Percentiles rank a stretch among this genome's conserved stretches.
phyloP scores from a whole-genome alignment of 345 rosid species.

The Capsella bursapastoris region DNA sequence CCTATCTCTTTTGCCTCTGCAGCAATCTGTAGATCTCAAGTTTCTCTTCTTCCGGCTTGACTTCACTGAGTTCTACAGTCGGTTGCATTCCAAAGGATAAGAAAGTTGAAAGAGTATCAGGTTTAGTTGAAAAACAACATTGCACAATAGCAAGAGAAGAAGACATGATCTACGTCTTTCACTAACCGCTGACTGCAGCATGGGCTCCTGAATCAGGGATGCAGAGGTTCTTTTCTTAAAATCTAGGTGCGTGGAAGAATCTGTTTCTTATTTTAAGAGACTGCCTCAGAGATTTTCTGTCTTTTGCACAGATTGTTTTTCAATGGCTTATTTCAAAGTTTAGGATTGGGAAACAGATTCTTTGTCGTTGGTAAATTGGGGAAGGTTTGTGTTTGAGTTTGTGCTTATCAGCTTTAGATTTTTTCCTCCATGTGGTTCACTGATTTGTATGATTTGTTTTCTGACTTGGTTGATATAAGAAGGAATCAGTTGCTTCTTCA shows the following conservation, averaged over 20 bases:
- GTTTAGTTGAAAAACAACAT: conserved; percentile 35
- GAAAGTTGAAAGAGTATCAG: conserved; percentile 24
- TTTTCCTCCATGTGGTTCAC: conserved; percentile 20
- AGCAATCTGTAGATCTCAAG: conserved; percentile 89
- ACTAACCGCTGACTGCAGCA: conserved; percentile 45
- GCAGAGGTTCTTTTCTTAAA: conserved; percentile 30
- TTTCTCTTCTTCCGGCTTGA: conserved; percentile 95
- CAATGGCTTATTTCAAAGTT: conserved; percentile 31
- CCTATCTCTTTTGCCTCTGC: conserved; percentile 84
- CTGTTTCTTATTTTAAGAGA: conserved; percentile 25
- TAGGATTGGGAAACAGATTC: conserved; percentile 36
- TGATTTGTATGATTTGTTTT: conserved; percentile 44
- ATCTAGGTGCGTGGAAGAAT: conserved; percentile 35
- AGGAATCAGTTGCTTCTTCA: conserved; percentile 37
- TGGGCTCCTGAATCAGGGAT: conserved; percentile 24
- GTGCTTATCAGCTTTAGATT: conserved; percentile 36
- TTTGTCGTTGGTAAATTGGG: conserved; percentile 34
- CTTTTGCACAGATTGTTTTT: conserved; percentile 36
- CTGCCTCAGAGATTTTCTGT: conserved; percentile 25
- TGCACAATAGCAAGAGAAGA: conserved; percentile 36
- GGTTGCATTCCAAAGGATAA: conserved; percentile 56
- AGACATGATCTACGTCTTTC: conserved; percentile 32
- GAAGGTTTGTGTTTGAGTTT: conserved; percentile 37
- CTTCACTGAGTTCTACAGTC: conserved; percentile 92
- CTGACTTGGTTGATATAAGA: conserved; percentile 34